A percentile compares a stretch with the other conserved stretches of the same genome.
phyloP scores from a whole-genome alignment of 371 early-diverging fungal genomes.

The Nematocida sp. region DNA sequence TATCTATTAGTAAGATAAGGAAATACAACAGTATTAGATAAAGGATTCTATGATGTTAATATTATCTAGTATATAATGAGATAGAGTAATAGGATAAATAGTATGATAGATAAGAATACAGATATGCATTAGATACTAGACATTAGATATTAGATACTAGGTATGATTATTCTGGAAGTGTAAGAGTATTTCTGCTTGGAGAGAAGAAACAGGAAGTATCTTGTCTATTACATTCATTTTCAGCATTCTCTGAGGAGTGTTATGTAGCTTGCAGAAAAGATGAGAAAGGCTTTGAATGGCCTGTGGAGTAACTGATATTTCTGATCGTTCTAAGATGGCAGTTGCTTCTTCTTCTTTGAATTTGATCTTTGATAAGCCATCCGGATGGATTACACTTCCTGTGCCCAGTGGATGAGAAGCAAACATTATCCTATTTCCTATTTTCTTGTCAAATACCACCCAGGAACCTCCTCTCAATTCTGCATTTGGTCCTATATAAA shows the following conservation, averaged over 20 bases:
- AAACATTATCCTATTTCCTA: slow-evolving; percentile 94
- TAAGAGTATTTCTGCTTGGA: slow-evolving; percentile 6
- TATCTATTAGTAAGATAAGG: too few species aligned
- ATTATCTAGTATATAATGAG: too few species aligned
- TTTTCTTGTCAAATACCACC: slow-evolving; percentile 94
- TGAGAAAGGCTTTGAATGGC: not conserved
- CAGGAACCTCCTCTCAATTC: slow-evolving; percentile 96
- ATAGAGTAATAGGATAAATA: too few species aligned
- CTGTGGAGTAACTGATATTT: not conserved
- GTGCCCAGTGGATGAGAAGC: slow-evolving; percentile 80
- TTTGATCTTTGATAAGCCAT: slow-evolving; percentile 95
- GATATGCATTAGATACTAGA: not conserved
- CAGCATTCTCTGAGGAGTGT: slow-evolving; percentile 37
- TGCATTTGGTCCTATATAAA: slow-evolving; percentile 84
- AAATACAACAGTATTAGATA: too few species aligned
- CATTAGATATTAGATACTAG: not conserved
- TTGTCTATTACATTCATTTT: slow-evolving; percentile 44
- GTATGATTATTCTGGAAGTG: slow-evolving; percentile 33
- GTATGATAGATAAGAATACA: not conserved
- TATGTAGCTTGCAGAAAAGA: slow-evolving; percentile 46
- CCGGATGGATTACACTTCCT: slow-evolving; percentile 90
- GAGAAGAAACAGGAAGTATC: slow-evolving; percentile 10
- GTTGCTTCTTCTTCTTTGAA: slow-evolving; percentile 67
- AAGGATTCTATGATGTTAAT: too few species aligned
- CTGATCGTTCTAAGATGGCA: not conserved